Conservation (phyloP, 495 filamentous ascomycete species). For the Penicillium canariense region DNA sequence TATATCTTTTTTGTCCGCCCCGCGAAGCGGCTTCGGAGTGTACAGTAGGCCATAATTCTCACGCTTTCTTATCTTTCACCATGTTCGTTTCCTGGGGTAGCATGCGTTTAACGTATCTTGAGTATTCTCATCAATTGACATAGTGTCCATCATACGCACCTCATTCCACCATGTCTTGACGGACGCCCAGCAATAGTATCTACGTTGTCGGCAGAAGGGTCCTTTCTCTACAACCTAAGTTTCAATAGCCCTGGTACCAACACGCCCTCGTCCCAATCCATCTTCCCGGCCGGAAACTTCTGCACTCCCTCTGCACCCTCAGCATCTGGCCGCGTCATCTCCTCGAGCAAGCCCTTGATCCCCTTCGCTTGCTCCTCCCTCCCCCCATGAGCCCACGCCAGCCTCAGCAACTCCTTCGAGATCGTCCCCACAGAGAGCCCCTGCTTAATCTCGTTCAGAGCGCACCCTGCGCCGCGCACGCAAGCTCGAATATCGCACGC, state of each 20-base stretch:
- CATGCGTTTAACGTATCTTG: not conserved
- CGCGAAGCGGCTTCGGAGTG: conserved; percentile 4
- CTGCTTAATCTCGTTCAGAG: conserved; percentile 33
- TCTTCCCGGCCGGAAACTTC: conserved; percentile 20
- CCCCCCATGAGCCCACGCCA: conserved; percentile 23
- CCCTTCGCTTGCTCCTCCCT: conserved; percentile 11
- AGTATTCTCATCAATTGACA: no score
- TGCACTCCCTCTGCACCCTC: conserved; percentile 22
- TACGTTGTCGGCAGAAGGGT: no score
- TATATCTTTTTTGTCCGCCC: conserved; percentile 6
- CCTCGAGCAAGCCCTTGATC: conserved; percentile 17
- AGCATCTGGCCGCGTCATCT: conserved; percentile 23
- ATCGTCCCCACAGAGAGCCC: conserved; percentile 33
- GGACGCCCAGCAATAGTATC: no score
- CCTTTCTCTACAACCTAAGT: not conserved
- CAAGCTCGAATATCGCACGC: conserved; percentile 35
- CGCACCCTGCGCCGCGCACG: conserved; percentile 20
- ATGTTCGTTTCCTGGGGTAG: not conserved
- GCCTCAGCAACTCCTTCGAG: conserved; percentile 24
- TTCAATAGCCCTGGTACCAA: not conserved
- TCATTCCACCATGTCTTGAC: no score
- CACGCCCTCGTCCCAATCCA: conserved; percentile 21
- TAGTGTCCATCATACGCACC: no score
- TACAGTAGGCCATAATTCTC: conserved; percentile 19
- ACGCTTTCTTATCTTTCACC: conserved; percentile 3